Conservation (phyloP, 73 alveolate genomes). For the Tetrahymena thermophila region DNA sequence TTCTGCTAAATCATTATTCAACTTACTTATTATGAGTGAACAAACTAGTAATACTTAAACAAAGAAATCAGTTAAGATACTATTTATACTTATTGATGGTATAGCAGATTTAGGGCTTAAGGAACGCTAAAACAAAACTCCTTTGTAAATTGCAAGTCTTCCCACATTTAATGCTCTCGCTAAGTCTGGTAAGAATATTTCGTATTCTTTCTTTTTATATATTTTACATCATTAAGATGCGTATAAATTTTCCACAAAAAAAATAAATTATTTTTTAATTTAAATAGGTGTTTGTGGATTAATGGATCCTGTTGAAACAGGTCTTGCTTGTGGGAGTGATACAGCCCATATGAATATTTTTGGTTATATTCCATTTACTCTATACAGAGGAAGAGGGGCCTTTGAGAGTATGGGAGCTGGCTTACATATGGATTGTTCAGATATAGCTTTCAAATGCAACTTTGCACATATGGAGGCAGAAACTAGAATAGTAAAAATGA, state of each 20-base stretch:
- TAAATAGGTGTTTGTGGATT: slow-evolving; percentile 42
- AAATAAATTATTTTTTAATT: not conserved
- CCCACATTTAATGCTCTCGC: slow-evolving; percentile 59
- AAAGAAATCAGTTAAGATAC: slow-evolving; percentile 8
- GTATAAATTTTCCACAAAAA: too few species aligned
- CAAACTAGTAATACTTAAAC: not conserved
- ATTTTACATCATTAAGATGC: not conserved
- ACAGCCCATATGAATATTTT: slow-evolving; percentile 78
- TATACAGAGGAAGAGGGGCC: slow-evolving; percentile 76
- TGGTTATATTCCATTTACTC: slow-evolving; percentile 70
- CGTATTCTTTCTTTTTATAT: too few species aligned
- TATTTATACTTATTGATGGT: slow-evolving; percentile 67
- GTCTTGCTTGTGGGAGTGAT: slow-evolving; percentile 81
- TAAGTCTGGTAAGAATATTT: slow-evolving; percentile 23
- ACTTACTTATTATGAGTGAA: not conserved
- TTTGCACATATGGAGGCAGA: slow-evolving; percentile 66
- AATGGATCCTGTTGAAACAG: slow-evolving; percentile 82
- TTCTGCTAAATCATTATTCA: too few species aligned
- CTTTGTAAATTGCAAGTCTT: slow-evolving; percentile 45
- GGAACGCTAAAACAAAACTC: slow-evolving; percentile 45
- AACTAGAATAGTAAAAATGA: slow-evolving; percentile 55
- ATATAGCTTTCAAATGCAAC: slow-evolving; percentile 80
- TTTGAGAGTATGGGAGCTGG: slow-evolving; percentile 87
- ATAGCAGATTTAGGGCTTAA: slow-evolving; percentile 51
- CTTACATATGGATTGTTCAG: slow-evolving; percentile 54